Evolutionary conservation across 164 flowering plant genomes (phyloP).

Genomic region (Liquidambar formosana): DNA sequence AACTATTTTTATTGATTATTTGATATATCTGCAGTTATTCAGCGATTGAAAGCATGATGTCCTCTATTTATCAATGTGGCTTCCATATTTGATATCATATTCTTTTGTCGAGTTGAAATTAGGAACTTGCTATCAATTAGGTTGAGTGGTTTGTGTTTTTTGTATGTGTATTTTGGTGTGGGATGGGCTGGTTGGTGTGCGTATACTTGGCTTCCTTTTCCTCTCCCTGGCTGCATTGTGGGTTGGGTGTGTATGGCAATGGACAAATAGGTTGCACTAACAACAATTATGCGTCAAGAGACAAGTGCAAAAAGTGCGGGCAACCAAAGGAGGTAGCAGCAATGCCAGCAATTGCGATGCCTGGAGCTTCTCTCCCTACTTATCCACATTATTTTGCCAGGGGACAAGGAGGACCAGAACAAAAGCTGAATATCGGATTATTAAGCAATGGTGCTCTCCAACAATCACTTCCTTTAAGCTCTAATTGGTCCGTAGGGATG

Average conservation of each 20-base stretch:
- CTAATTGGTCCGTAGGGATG: slow-evolving; percentile 57
- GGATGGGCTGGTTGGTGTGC: slow-evolving; percentile 91
- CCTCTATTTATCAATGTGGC: neutral
- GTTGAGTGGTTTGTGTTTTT: slow-evolving; percentile 77
- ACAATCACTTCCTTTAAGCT: slow-evolving; percentile 45
- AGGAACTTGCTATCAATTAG: slow-evolving; percentile 43
- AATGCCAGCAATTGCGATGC: slow-evolving; percentile 90
- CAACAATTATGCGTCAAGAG: slow-evolving; percentile 99
- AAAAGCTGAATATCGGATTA: slow-evolving; percentile 53
- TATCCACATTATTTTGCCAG: slow-evolving; percentile 81
- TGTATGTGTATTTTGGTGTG: slow-evolving; percentile 54
- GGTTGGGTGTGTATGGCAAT: slow-evolving; percentile 74
- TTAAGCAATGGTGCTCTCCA: slow-evolving; percentile 47
- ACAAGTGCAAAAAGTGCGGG: slow-evolving; percentile 97
- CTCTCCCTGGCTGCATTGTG: slow-evolving; percentile 62
- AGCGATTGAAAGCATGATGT: slow-evolving; percentile 3
- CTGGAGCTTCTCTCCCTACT: slow-evolving; percentile 82
- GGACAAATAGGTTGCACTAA: slow-evolving; percentile 98
- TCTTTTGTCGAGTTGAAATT: slow-evolving; percentile 19
- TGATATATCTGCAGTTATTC: neutral
- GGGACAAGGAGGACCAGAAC: slow-evolving; percentile 59
- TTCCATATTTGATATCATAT: neutral
- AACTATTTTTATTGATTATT: neutral
- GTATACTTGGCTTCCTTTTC: slow-evolving; percentile 69
- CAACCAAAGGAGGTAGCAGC: slow-evolving; percentile 96